A percentile compares a stretch with the other conserved stretches of the same genome.
Evolutionary conservation across 148 eudicot species (phyloP).

Genomic region (Limonium bicolor): DNA sequence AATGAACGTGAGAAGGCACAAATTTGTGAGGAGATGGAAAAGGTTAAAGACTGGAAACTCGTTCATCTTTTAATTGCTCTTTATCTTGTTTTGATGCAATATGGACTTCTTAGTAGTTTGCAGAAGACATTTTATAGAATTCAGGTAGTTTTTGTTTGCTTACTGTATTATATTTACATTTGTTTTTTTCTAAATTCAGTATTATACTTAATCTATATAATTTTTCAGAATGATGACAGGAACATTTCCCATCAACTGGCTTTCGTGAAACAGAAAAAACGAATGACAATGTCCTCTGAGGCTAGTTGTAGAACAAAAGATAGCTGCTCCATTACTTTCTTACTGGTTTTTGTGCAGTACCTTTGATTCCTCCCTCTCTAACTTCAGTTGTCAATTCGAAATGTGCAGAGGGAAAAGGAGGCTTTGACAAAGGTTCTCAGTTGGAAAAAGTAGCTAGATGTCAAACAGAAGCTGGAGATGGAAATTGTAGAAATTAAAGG

Average conservation of each 20-base stretch:
- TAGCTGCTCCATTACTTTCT: slow-evolving; percentile 8
- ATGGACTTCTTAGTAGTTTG: neutral
- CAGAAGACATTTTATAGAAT: neutral
- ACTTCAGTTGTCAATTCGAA: neutral
- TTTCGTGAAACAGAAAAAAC: slow-evolving; percentile 73
- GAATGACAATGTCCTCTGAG: slow-evolving; percentile 63
- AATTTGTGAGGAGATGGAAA: slow-evolving; percentile 69
- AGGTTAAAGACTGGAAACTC: no score
- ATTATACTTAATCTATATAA: neutral
- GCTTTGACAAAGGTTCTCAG: slow-evolving; percentile 48
- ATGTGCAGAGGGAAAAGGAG: slow-evolving; percentile 74
- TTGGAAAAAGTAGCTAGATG: slow-evolving; percentile 64
- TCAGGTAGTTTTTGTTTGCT: no score
- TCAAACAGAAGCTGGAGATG: slow-evolving; percentile 67
- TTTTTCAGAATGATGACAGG: slow-evolving; percentile 40
- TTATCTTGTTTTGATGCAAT: neutral
- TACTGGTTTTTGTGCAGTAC: neutral
- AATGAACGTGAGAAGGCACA: slow-evolving; percentile 72
- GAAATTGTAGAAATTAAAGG: slow-evolving; percentile 80
- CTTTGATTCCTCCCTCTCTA: neutral
- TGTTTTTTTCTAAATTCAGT: neutral
- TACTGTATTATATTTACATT: neutral
- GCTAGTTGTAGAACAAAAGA: slow-evolving; percentile 83
- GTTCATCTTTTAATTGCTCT: neutral
- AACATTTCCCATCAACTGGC: slow-evolving; percentile 67